Percentiles rank a stretch among this genome's conserved stretches.
Conservation (phyloP, 2,329 filamentous ascomycete species). For the Graphium sp. region DNA sequence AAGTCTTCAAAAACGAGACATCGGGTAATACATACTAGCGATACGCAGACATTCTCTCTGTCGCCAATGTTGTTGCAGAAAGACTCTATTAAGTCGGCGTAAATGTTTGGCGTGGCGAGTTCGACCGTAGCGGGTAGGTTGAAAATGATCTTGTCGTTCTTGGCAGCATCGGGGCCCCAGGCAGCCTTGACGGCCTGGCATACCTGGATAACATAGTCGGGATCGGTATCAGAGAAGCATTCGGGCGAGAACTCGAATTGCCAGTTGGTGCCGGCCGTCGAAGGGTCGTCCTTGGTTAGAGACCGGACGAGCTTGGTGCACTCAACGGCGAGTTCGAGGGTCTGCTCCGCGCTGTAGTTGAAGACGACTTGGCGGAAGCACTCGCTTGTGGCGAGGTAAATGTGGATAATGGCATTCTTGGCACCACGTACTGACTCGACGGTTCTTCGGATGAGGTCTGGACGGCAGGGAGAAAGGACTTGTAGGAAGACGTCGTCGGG, state of each 20-base stretch:
- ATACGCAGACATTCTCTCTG: slow-evolving; percentile 74
- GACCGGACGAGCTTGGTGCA: slow-evolving; percentile 78
- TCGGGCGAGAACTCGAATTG: slow-evolving; percentile 73
- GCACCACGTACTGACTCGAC: slow-evolving; percentile 77
- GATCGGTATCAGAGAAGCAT: slow-evolving; percentile 77
- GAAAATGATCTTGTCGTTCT: slow-evolving; percentile 77
- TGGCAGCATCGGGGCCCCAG: slow-evolving; percentile 63
- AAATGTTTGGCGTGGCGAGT: slow-evolving; percentile 86
- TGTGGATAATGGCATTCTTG: slow-evolving; percentile 87
- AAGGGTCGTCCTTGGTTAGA: slow-evolving; percentile 67
- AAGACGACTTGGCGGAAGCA: slow-evolving; percentile 92
- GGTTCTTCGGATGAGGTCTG: slow-evolving; percentile 78
- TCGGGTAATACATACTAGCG: slow-evolving; percentile 35
- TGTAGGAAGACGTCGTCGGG: slow-evolving; percentile 87
- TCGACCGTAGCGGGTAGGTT: slow-evolving; percentile 95
- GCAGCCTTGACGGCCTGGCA: slow-evolving; percentile 90
- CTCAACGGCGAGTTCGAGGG: slow-evolving; percentile 62
- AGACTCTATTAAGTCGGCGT: slow-evolving; percentile 91
- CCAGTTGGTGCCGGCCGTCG: slow-evolving; percentile 46
- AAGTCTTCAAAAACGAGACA: too few species aligned
- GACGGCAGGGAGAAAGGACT: slow-evolving; percentile 80
- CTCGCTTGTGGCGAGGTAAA: slow-evolving; percentile 90
- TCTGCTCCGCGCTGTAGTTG: slow-evolving; percentile 69
- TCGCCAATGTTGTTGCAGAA: slow-evolving; percentile 78
- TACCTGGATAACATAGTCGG: slow-evolving; percentile 66